phyloP scores from a whole-genome alignment of 2,329 filamentous ascomycete species.

The Apiospora hydei region DNA sequence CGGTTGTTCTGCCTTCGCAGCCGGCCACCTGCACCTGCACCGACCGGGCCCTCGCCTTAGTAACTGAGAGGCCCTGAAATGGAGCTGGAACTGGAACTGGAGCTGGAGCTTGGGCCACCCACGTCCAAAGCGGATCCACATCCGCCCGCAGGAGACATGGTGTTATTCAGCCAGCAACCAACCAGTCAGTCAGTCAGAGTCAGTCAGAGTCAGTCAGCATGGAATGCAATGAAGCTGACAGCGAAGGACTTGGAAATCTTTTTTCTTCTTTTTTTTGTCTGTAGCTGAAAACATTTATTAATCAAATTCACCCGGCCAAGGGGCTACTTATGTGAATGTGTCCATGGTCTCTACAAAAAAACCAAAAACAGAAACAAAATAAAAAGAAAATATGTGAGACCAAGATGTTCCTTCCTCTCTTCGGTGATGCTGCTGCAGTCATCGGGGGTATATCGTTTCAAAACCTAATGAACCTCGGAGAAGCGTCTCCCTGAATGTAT shows the following conservation, averaged over 20 bases:
- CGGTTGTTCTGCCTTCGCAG: conserved; percentile 30
- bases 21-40: not conserved
- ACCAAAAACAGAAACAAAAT: not conserved
- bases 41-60: not conserved
- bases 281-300: conserved; percentile 1
- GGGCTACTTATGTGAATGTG: not conserved
- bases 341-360: not conserved
- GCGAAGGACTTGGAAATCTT: not conserved
- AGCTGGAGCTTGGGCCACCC: conserved; percentile 19
- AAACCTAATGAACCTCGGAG: conserved; percentile 18
- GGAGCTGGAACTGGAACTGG: not conserved
- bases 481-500: conserved; percentile 3
- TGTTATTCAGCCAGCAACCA: too few relatives aligned
- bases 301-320: not conserved
- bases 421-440: conserved; percentile 21
- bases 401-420: conserved; percentile 9
- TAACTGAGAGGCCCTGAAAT: not conserved
- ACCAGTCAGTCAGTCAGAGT: too few relatives aligned
- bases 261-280: not conserved
- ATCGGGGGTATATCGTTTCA: conserved; percentile 24
- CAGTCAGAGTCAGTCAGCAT: too few relatives aligned
- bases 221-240: not conserved
- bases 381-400: not conserved
- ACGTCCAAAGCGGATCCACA: not conserved
- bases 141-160: too few relatives aligned